These are phyloP conservation scores for Oryza officinalis DNA, from an alignment of 176 grass and related monocot genomes.

Conservation along the genomic window DNA sequence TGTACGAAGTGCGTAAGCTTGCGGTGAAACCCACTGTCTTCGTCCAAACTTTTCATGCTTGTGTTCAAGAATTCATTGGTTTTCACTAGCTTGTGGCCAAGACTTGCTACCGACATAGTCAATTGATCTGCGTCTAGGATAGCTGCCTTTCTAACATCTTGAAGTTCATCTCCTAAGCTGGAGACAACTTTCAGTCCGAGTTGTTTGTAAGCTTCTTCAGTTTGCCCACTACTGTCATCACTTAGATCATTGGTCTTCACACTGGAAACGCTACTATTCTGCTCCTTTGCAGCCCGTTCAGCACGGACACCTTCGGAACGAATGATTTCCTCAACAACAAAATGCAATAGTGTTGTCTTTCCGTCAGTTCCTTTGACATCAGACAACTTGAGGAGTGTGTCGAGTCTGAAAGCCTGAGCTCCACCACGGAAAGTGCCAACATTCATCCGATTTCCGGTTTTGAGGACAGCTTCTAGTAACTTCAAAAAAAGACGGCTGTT, in stretches of 20 bases:
- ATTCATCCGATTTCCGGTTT: slow-evolving; percentile 91
- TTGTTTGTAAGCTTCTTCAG: slow-evolving; percentile 62
- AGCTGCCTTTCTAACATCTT: slow-evolving; percentile 79
- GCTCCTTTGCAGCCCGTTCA: slow-evolving; percentile 51
- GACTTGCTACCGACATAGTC: slow-evolving; percentile 52
- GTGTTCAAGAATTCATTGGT: slow-evolving; percentile 82
- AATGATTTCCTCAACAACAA: slow-evolving; percentile 81
- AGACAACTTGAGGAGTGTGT: slow-evolving; percentile 80
- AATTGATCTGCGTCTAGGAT: slow-evolving; percentile 71
- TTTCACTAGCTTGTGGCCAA: slow-evolving; percentile 61
- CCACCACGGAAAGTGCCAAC: slow-evolving; percentile 79
- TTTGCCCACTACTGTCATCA: slow-evolving; percentile 36
- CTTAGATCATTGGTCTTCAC: slow-evolving; percentile 30
- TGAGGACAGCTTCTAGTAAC: slow-evolving; percentile 89
- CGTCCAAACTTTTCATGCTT: slow-evolving; percentile 61
- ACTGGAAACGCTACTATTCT: slow-evolving; percentile 30
- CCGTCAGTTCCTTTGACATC: slow-evolving; percentile 85
- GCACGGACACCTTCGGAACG: slow-evolving; percentile 74
- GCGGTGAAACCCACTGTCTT: slow-evolving; percentile 73
- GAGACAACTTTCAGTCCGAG: slow-evolving; percentile 76
- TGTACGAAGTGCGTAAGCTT: slow-evolving; percentile 62
- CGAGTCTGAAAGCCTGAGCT: slow-evolving; percentile 87
- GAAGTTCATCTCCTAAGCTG: slow-evolving; percentile 62
- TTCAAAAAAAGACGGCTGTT: slow-evolving; percentile 77
- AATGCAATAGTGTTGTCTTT: slow-evolving; percentile 91